phyloP scores from a whole-genome alignment of 2,329 filamentous ascomycete genomes.

The Apiospora arundinis region DNA sequence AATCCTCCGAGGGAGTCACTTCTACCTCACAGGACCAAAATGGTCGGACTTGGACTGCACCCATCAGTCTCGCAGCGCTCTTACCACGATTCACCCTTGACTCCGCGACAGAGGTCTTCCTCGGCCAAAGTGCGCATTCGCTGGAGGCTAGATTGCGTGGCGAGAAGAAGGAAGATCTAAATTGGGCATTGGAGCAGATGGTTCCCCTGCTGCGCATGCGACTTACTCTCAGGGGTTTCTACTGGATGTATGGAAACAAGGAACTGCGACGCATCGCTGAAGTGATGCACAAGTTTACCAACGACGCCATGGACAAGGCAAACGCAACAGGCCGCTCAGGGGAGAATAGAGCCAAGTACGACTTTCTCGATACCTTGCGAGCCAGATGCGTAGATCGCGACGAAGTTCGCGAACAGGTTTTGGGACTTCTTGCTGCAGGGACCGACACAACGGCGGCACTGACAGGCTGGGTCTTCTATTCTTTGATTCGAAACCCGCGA shows the following conservation, averaged over 20 bases:
- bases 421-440: conserved; percentile 33
- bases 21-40: not conserved
- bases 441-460: conserved; percentile 45
- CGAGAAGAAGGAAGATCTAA: not conserved
- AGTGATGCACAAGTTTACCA: conserved; percentile 1
- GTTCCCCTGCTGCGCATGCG: conserved; percentile 15
- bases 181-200: conserved; percentile 17
- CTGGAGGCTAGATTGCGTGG: not conserved
- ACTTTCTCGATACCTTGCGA: conserved; percentile 1
- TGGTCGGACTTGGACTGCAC: conserved; percentile 12
- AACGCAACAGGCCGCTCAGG: not conserved
- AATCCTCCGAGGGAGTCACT: not conserved
- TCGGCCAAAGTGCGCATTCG: conserved; percentile 51
- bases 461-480: conserved; percentile 39
- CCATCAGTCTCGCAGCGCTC: conserved; percentile 38
- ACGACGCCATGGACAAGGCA: conserved; percentile 10
- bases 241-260: conserved; percentile 1
- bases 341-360: not conserved
- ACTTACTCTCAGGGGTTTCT: not conserved
- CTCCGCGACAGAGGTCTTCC: conserved; percentile 60
- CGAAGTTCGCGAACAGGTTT: conserved; percentile 6
- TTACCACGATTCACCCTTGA: conserved; percentile 62
- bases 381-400: not conserved
- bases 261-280: not conserved
- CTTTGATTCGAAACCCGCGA: conserved; percentile 31